Percentiles rank a stretch among this genome's conserved stretches.
Conservation (phyloP, 1,284 basidiomycete genomes). For the Neonothopanus nambi region DNA sequence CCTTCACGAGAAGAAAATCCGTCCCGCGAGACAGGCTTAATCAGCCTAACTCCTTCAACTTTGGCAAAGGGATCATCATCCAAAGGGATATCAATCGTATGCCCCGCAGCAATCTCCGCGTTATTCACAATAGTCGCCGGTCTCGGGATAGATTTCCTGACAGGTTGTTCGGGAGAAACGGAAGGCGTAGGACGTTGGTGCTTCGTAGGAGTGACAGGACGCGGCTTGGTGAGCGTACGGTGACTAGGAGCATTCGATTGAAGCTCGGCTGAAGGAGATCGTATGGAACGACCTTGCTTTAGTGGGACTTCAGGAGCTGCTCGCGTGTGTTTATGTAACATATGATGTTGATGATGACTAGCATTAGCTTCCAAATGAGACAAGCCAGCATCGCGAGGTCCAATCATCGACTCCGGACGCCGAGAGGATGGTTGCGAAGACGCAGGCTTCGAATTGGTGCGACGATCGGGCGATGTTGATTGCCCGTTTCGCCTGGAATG, state of each 20-base stretch:
- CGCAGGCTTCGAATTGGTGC: not conserved
- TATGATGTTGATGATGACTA: not conserved
- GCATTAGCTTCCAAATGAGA: not conserved
- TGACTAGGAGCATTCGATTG: constrained; percentile 10
- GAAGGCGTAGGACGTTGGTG: constrained; percentile 20
- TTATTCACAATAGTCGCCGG: constrained; percentile 7
- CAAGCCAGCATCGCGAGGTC: not conserved
- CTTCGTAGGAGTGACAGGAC: constrained; percentile 17
- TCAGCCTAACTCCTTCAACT: constrained; percentile 46
- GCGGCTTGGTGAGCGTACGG: constrained; percentile 23
- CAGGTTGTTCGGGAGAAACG: constrained; percentile 19
- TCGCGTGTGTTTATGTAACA: not conserved
- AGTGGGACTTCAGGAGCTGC: not conserved
- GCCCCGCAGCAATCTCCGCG: constrained; percentile 8
- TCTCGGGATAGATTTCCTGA: not conserved
- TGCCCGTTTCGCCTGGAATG: not conserved
- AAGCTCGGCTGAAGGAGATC: not conserved
- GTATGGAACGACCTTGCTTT: not conserved
- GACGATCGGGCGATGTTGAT: not conserved
- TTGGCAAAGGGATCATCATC: constrained; percentile 64
- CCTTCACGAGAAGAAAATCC: constrained; percentile 5
- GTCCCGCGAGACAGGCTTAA: constrained; percentile 28
- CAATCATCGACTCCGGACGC: not conserved
- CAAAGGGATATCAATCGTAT: constrained; percentile 30
- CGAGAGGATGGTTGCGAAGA: not conserved